Conservation (phyloP, 305 asterid genomes). For the Striga hermonthica region DNA sequence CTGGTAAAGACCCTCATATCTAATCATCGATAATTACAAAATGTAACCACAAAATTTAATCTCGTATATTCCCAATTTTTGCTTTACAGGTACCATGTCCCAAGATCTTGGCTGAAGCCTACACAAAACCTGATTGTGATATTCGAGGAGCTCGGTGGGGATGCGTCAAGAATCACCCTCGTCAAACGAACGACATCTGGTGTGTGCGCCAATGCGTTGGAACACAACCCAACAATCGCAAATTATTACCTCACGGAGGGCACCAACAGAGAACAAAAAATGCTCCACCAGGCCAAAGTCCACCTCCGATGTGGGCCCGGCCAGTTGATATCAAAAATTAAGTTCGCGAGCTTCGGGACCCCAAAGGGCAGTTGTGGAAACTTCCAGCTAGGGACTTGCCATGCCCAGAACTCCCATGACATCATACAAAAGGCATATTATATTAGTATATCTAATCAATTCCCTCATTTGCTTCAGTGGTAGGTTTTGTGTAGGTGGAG, state of each 20-base stretch:
- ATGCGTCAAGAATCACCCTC: slow-evolving; percentile 47
- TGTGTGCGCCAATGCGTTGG: slow-evolving; percentile 43
- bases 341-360: slow-evolving; percentile 61
- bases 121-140: slow-evolving; percentile 51
- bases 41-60: too few species aligned
- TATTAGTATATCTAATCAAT: too few species aligned
- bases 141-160: slow-evolving; percentile 70
- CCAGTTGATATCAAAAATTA: slow-evolving; percentile 46
- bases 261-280: slow-evolving; percentile 25
- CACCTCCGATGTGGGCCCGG: slow-evolving; percentile 48
- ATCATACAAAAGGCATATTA: slow-evolving; percentile 50
- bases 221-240: slow-evolving; percentile 43
- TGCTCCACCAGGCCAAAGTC: slow-evolving; percentile 43
- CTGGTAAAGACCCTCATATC: slow-evolving; percentile 42
- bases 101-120: slow-evolving; percentile 73
- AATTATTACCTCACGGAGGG: slow-evolving; percentile 35
- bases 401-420: slow-evolving; percentile 42
- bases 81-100: slow-evolving; percentile 71
- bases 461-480: too few species aligned
- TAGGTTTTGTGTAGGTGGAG: too few species aligned
- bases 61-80: neutral
- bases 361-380: slow-evolving; percentile 55
- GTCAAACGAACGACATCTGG: slow-evolving; percentile 43
- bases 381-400: slow-evolving; percentile 46
- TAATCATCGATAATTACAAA: neutral